Conservation (phyloP, 768 basidiomycete genomes). For the Chalciporus sphaerocephalus region DNA sequence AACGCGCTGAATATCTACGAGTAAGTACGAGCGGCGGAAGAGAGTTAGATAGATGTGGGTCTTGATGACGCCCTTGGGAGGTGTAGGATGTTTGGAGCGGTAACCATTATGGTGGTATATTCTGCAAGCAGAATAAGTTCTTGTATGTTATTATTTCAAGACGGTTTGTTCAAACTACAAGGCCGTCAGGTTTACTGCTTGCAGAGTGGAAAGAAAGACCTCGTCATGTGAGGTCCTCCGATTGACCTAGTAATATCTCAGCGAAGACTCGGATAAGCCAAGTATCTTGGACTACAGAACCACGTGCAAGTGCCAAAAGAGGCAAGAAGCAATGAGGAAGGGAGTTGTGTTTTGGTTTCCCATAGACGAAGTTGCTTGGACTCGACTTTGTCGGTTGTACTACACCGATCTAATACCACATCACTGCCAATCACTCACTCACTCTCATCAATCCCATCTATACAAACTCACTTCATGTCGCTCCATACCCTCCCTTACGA, state of each 20-base stretch:
- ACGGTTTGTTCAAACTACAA: no score
- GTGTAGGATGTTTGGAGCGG: no score
- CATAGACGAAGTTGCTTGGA: constrained; percentile 17
- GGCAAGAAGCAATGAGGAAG: constrained; percentile 2
- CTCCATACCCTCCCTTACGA: constrained; percentile 59
- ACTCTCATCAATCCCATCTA: background rate
- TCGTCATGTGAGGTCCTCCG: no score
- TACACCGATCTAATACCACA: constrained; percentile 6
- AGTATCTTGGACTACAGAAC: background rate
- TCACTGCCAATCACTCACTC: background rate
- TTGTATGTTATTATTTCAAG: no score
- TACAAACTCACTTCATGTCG: constrained; percentile 18
- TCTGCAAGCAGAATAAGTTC: no score
- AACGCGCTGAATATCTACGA: constrained; percentile 36
- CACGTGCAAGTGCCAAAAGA: constrained; percentile 11
- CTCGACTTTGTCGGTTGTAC: background rate
- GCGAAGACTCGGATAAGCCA: no score
- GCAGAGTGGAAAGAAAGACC: no score
- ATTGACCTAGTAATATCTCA: no score
- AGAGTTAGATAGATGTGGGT: background rate
- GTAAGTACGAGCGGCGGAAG: constrained; percentile 1
- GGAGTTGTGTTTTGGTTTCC: no score
- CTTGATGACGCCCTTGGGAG: background rate
- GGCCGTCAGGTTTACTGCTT: no score
- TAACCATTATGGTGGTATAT: no score